Conservation (phyloP, 2,329 filamentous ascomycete species). For the Metarhizium sp. region DNA sequence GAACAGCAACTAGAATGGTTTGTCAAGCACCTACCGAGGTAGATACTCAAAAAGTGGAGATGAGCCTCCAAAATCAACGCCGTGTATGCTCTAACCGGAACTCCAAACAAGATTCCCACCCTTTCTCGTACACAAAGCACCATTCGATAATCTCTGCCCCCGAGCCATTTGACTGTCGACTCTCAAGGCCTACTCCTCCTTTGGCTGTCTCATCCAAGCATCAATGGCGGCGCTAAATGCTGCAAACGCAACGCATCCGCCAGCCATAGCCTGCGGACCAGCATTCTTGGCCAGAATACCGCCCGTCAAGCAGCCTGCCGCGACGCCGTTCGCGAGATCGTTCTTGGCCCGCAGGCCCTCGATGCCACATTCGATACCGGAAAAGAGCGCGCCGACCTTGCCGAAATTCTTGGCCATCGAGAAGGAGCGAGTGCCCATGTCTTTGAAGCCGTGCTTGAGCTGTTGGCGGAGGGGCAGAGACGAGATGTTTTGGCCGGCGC, state of each 20-base stretch:
- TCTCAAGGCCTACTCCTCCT: constrained; percentile 36
- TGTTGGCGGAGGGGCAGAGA: constrained; percentile 78
- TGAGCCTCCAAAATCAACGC: background rate
- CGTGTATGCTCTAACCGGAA: background rate
- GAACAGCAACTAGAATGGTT: background rate
- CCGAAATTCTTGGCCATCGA: constrained; percentile 91
- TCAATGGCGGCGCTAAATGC: constrained; percentile 90
- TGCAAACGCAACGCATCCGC: constrained; percentile 89
- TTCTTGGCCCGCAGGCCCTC: constrained; percentile 91
- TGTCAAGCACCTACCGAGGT: no score
- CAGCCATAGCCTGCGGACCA: constrained; percentile 77
- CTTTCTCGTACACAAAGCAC: background rate
- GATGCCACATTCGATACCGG: constrained; percentile 90
- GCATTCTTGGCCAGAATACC: constrained; percentile 79
- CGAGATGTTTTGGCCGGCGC: constrained; percentile 28
- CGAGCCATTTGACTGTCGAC: background rate
- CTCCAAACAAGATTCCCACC: background rate
- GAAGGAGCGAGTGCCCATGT: constrained; percentile 82
- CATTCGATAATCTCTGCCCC: background rate
- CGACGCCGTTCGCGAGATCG: constrained; percentile 78
- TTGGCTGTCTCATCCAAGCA: constrained; percentile 76
- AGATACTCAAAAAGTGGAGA: no score
- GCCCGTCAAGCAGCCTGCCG: constrained; percentile 84
- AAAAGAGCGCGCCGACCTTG: constrained; percentile 83
- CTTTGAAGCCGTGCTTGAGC: constrained; percentile 76